phyloP scores from a whole-genome alignment of 116 monocot species.

The Zostera marina region DNA sequence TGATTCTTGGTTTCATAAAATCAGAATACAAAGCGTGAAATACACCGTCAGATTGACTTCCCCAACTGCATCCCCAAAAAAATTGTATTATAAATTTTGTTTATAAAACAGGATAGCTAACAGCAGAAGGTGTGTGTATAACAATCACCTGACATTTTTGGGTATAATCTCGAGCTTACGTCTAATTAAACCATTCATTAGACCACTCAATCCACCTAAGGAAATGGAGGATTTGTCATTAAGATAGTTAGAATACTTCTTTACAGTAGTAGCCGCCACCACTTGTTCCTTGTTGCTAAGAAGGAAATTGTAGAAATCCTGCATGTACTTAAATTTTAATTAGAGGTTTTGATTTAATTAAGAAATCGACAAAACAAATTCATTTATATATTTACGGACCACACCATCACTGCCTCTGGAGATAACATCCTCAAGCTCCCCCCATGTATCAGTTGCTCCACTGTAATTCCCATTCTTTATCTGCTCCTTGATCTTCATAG shows the following conservation, averaged over 20 bases:
- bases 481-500: constrained; percentile 38
- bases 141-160: constrained; percentile 30
- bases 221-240: constrained; percentile 14
- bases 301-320: constrained; percentile 92
- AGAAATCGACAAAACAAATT: too few relatives aligned
- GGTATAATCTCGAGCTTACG: constrained; percentile 75
- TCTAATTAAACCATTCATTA: constrained; percentile 75
- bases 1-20: constrained; percentile 91
- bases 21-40: constrained; percentile 40
- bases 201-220: constrained; percentile 4
- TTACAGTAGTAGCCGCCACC: constrained; percentile 9
- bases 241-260: constrained; percentile 47
- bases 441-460: constrained; percentile 47
- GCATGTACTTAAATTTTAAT: not conserved
- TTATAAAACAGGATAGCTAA: too few relatives aligned
- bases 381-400: constrained; percentile 9
- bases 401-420: constrained; percentile 25
- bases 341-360: too few relatives aligned
- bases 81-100: too few relatives aligned
- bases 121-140: too few relatives aligned
- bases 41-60: constrained; percentile 43
- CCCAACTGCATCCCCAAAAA: constrained; percentile 42
- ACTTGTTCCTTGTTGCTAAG: constrained; percentile 27
- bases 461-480: constrained; percentile 25
- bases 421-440: constrained; percentile 34